phyloP scores from a whole-genome alignment of 2,329 filamentous ascomycete genomes.

The Sporothrix humicola region DNA sequence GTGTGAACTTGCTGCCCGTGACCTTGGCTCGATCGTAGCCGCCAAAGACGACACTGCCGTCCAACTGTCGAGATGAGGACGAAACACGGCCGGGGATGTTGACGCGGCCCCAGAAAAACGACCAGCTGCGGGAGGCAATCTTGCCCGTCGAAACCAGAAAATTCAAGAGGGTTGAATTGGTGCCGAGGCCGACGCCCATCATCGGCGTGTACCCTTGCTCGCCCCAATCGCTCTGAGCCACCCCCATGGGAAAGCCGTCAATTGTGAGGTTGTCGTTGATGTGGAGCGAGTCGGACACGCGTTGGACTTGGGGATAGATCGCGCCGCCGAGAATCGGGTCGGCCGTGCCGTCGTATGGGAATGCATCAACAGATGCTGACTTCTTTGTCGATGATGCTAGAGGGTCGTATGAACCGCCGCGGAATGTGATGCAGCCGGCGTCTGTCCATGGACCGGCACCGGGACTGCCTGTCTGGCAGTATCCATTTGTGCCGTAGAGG shows the following conservation, averaged over 20 bases:
- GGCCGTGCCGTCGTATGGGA: conserved; percentile 22
- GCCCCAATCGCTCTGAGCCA: conserved; percentile 39
- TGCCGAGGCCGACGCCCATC: conserved; percentile 42
- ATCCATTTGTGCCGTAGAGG: conserved; percentile 36
- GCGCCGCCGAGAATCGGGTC: background rate
- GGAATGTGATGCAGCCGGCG: conserved; percentile 34
- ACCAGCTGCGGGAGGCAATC: conserved; percentile 38
- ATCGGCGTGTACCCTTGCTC: conserved; percentile 40
- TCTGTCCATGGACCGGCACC: conserved; percentile 13
- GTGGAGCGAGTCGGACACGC: conserved; percentile 28
- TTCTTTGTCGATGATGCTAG: conserved; percentile 24
- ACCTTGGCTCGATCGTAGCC: conserved; percentile 43
- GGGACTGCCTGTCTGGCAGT: conserved; percentile 25
- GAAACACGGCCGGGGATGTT: background rate
- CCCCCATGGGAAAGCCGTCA: conserved; percentile 37
- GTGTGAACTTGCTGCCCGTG: conserved; percentile 36
- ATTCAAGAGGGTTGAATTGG: conserved; percentile 44
- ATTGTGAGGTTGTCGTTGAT: conserved; percentile 37
- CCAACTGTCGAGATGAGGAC: conserved; percentile 38
- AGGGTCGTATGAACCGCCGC: conserved; percentile 34
- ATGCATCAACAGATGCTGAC: background rate
- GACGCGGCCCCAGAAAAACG: conserved; percentile 42
- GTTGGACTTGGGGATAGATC: conserved; percentile 6
- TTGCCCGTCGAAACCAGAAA: conserved; percentile 39
- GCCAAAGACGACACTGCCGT: conserved; percentile 43